A percentile compares a stretch with the other conserved stretches of the same genome.
Evolutionary conservation across 108 stramenopile species (phyloP).

Genomic region (Pseudonitzschia pungens): DNA sequence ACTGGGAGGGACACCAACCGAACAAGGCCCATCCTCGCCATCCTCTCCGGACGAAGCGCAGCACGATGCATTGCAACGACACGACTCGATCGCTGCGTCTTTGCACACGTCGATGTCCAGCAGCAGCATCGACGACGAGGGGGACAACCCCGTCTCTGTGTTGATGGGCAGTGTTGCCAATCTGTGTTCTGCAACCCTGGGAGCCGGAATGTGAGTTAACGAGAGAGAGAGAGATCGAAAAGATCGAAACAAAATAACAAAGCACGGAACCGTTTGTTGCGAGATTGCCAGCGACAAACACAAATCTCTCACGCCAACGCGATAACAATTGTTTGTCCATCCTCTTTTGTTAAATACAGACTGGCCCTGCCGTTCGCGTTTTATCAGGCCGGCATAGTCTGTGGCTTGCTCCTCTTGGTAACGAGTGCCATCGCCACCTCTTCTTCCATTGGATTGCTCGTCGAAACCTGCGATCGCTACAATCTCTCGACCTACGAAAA

Average conservation of each 20-base stretch:
- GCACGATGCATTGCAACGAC: background rate
- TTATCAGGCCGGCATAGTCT: slow-evolving; percentile 59
- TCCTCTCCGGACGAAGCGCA: background rate
- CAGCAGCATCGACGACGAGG: background rate
- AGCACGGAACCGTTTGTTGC: no score
- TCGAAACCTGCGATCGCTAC: slow-evolving; percentile 44
- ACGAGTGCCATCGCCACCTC: slow-evolving; percentile 51
- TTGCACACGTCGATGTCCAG: background rate
- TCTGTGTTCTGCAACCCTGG: slow-evolving; percentile 78
- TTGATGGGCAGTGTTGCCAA: slow-evolving; percentile 60
- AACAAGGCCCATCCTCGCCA: background rate
- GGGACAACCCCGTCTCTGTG: background rate
- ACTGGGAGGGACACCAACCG: background rate
- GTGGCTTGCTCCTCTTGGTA: slow-evolving; percentile 48
- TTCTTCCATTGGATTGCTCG: slow-evolving; percentile 56
- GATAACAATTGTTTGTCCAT: background rate
- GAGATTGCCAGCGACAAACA: background rate
- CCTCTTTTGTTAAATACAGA: background rate
- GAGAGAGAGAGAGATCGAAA: background rate
- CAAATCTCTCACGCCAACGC: background rate
- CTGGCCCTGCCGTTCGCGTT: slow-evolving; percentile 74
- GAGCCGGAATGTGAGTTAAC: slow-evolving; percentile 55
- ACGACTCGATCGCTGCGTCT: slow-evolving; percentile 1
- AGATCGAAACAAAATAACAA: no score
- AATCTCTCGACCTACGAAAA: slow-evolving; percentile 57